phyloP scores from a whole-genome alignment of 2,329 filamentous ascomycete genomes.

The Aspergillus flavus region DNA sequence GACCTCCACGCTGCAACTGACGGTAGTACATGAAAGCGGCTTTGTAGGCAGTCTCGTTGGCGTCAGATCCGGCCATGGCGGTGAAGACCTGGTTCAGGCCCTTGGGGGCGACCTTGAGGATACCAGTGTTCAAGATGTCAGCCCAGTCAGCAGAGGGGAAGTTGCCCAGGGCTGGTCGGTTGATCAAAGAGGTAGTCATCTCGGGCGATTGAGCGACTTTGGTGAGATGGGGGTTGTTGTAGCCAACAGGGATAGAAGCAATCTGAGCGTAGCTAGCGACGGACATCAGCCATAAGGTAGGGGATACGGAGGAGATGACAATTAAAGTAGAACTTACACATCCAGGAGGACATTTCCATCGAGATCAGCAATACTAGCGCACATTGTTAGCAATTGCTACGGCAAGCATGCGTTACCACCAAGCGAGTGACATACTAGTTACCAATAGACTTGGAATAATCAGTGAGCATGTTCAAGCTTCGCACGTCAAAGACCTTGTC shows the following conservation, averaged over 20 bases:
- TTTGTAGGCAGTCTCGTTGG: constrained; percentile 94
- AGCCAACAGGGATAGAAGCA: constrained; percentile 87
- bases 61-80: constrained; percentile 83
- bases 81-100: constrained; percentile 90
- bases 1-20: constrained; percentile 77
- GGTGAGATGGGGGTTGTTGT: constrained; percentile 81
- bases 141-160: constrained; percentile 88
- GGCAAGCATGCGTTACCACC: no score
- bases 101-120: constrained; percentile 79
- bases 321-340: constrained; percentile 42
- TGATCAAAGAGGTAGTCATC: constrained; percentile 80
- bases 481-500: constrained; percentile 82
- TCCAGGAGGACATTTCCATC: constrained; percentile 56
- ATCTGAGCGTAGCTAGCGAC: constrained; percentile 76
- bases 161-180: constrained; percentile 86
- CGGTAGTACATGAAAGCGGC: constrained; percentile 92
- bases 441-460: constrained; percentile 73
- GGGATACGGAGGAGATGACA: neutral
- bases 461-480: constrained; percentile 79
- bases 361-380: constrained; percentile 48
- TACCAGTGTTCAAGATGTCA: constrained; percentile 73
- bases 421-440: constrained; percentile 64
- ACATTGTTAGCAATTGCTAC: neutral
- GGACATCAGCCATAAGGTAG: constrained; percentile 6
- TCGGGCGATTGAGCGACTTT: constrained; percentile 72